Evolutionary conservation across 2,329 filamentous ascomycete species (phyloP).

Genomic region (Alternaria longipes): DNA sequence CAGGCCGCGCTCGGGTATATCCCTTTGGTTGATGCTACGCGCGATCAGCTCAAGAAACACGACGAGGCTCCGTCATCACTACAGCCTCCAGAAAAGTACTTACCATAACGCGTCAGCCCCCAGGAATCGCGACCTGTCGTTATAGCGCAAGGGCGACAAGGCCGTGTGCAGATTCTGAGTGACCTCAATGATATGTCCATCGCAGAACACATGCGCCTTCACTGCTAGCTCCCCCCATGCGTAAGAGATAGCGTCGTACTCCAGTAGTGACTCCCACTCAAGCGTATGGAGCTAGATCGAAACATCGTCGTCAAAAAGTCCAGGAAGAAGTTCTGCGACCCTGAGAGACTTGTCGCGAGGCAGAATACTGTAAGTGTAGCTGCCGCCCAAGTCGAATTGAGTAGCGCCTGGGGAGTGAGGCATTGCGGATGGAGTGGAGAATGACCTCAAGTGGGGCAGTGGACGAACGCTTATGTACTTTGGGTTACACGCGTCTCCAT

Average conservation of each 20-base stretch:
- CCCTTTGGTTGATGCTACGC: neutral
- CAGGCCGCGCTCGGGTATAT: too few relatives aligned
- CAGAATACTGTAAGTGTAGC: neutral
- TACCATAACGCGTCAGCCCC: neutral
- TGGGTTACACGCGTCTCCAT: neutral
- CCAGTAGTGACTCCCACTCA: neutral
- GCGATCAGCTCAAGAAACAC: neutral
- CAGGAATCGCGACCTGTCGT: neutral
- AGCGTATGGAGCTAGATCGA: neutral
- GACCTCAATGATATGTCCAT: neutral
- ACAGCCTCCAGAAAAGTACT: rapidly evolving
- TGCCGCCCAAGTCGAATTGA: neutral
- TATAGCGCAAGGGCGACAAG: neutral
- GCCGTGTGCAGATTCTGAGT: neutral
- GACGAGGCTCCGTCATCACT: neutral
- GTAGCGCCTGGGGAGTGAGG: neutral
- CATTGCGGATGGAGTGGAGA: neutral
- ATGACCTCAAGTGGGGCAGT: neutral
- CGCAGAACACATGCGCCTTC: neutral
- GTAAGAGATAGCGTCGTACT: neutral
- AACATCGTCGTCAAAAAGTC: neutral
- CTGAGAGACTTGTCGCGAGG: neutral
- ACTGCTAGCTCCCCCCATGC: neutral
- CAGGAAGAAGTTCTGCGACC: neutral
- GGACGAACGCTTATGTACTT: neutral